Evolutionary conservation across 306 rosid species (phyloP).

Genomic region (Trichosanthes cucumerina): DNA sequence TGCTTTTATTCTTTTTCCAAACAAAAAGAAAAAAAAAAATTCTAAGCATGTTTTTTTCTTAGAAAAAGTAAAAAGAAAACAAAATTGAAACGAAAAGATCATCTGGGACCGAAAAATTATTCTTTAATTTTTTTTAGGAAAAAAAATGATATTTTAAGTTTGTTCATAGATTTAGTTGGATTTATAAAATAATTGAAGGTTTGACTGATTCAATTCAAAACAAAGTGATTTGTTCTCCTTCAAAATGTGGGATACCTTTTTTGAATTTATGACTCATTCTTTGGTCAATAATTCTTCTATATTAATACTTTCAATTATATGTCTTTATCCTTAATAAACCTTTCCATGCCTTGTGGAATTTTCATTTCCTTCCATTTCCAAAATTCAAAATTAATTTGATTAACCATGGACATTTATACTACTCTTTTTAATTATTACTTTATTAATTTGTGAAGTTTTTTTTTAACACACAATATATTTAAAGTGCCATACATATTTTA

Average conservation of each 20-base stretch:
- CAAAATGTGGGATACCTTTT: neutral
- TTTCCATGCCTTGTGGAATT: neutral
- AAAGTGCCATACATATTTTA: too few relatives aligned
- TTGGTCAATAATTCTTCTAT: neutral
- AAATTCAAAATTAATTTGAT: neutral
- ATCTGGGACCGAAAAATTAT: neutral
- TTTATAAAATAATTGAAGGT: neutral
- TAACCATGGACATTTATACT: neutral
- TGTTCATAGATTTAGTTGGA: neutral
- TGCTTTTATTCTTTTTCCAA: too few relatives aligned
- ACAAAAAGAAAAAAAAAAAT: too few relatives aligned
- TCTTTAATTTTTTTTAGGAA: too few relatives aligned
- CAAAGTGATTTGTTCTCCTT: neutral
- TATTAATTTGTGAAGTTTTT: too few relatives aligned
- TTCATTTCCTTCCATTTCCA: neutral
- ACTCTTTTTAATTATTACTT: neutral
- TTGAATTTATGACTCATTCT: neutral
- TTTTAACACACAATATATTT: too few relatives aligned
- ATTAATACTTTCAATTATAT: neutral
- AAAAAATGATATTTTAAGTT: neutral
- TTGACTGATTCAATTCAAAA: constrained; percentile 1
- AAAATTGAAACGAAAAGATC: too few relatives aligned
- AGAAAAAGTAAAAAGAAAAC: too few relatives aligned
- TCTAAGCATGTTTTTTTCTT: too few relatives aligned
- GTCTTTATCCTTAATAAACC: neutral